phyloP scores from a whole-genome alignment of 306 rosid species.

The Amphicarpaea edgeworthii region DNA sequence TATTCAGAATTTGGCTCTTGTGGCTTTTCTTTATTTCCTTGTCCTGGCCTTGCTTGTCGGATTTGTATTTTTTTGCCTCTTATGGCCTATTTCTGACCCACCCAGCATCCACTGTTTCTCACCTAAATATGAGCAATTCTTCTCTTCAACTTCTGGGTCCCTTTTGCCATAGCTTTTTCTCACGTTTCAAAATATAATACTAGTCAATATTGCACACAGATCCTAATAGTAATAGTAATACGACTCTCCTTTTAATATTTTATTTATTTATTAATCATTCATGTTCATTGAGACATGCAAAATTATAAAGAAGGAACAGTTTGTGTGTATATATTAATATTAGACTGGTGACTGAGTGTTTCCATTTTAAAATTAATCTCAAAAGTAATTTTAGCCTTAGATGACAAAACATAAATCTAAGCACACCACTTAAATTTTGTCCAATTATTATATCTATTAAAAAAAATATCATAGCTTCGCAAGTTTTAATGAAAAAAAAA shows the following conservation, averaged over 20 bases:
- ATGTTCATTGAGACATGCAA: background rate
- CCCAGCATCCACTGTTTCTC: constrained; percentile 37
- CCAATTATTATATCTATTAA: background rate
- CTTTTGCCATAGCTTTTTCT: constrained; percentile 19
- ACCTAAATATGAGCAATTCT: constrained; percentile 46
- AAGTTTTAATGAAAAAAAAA: background rate
- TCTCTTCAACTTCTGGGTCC: constrained; percentile 42
- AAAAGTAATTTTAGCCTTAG: too few species aligned
- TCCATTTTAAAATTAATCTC: too few species aligned
- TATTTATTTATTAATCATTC: background rate
- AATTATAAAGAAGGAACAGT: too few species aligned
- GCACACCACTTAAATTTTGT: too few species aligned
- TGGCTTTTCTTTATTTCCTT: constrained; percentile 49
- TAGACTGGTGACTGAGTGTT: too few species aligned
- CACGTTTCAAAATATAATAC: background rate
- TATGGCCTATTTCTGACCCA: constrained; percentile 39
- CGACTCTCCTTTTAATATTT: background rate
- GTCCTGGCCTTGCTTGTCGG: constrained; percentile 55
- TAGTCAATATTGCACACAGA: too few species aligned
- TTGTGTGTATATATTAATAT: too few species aligned
- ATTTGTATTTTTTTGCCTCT: constrained; percentile 44
- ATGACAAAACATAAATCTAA: too few species aligned
- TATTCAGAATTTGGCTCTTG: constrained; percentile 59
- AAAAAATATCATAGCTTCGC: background rate
- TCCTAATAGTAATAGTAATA: too few species aligned